Base-by-base conservation (phyloP, 495 filamentous ascomycete species). In the Neurospora sp. region DNA sequence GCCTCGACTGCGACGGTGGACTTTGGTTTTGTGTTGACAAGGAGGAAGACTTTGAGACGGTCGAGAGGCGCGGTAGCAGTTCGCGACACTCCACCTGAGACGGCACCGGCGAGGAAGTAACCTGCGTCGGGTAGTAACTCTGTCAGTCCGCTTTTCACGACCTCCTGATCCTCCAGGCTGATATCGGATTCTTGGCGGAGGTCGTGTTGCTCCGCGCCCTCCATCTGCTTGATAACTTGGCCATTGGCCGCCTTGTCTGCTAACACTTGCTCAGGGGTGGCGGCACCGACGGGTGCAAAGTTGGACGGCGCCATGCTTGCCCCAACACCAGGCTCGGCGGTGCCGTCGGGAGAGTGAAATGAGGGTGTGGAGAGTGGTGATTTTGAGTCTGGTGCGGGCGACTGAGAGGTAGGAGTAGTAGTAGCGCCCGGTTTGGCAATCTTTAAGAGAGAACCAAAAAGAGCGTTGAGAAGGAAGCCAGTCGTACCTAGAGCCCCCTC, bases 11-110 rank as follows among this genome's bases (percentile, higher is more conserved):
- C 89, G 44, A 77, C 76, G 76, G 88, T 85, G 75, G 87, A 71
- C 71, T 85, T 84, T 45, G 86, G 82, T 44, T 88, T 88, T 45
- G 92, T 94, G 82, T 97, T 94, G 27, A 96, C 95, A 77, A 99
- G 97, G 59, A 99, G 89, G 81, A 96, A 98, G 72, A 99, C 95
- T 81, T 98, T 98, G 70, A 99, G 87, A 76, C 96, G 94, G 82
- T 99, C 96, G 81, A 99, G 89, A 69, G 96, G 96, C 22, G 96
- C 96, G 53, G 96, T 99, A 71, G 92, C 89, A 80, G 96, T 97
- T 74, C 96, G 89, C 72, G 94, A 98, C 71, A 97, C 90, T 77
- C 91, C 94, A 73, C 96, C 96, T 74, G 96, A 94, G 70, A 97
- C 84, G 75, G 93, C 96, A 81, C 96, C 96, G 75, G 96, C 96